A percentile compares a stretch with the other conserved stretches of the same genome.
These are phyloP conservation scores for Kentomonas sorsogonicus DNA, from an alignment of 208 protist genomes.

Conservation along the genomic window DNA sequence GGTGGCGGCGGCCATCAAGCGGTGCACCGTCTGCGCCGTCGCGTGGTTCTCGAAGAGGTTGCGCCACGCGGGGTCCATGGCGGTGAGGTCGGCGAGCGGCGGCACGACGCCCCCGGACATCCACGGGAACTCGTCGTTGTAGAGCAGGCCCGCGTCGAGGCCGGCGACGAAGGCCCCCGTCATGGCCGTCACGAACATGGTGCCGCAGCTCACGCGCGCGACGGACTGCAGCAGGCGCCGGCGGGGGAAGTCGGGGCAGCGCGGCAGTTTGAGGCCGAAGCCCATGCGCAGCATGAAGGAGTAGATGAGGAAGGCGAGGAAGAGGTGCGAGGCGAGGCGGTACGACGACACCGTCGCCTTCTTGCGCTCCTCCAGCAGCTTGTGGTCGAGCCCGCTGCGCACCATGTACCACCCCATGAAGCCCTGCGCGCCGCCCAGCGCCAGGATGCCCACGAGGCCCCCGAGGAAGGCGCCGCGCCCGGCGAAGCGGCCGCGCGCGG, in stretches of 20 bases:
- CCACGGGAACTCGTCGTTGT: slow-evolving; percentile 87
- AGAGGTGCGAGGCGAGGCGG: slow-evolving; percentile 91
- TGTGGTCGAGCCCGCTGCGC: slow-evolving; percentile 90
- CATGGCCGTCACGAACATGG: slow-evolving; percentile 78
- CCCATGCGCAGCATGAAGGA: slow-evolving; percentile 73
- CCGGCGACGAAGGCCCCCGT: slow-evolving; percentile 89
- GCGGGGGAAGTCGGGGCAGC: slow-evolving; percentile 30
- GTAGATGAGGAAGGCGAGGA: slow-evolving; percentile 94
- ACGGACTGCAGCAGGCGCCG: slow-evolving; percentile 39
- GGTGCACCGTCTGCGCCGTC: slow-evolving; percentile 72
- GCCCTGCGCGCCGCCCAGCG: slow-evolving; percentile 81
- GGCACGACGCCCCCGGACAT: slow-evolving; percentile 83
- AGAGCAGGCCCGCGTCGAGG: slow-evolving; percentile 84
- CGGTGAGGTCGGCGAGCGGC: slow-evolving; percentile 58
- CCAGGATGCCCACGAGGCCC: slow-evolving; percentile 49
- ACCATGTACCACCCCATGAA: slow-evolving; percentile 98
- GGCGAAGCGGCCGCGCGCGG: slow-evolving; percentile 50
- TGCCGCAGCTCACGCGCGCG: slow-evolving; percentile 44
- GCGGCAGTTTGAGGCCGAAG: slow-evolving; percentile 55
- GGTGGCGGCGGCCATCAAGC: slow-evolving; percentile 54
- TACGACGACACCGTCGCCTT: slow-evolving; percentile 83
- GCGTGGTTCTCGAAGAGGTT: slow-evolving; percentile 85
- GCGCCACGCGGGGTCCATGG: slow-evolving; percentile 61
- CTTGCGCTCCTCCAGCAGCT: slow-evolving; percentile 63
- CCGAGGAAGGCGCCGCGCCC: slow-evolving; percentile 35